phyloP scores from a whole-genome alignment of 2,329 filamentous ascomycete genomes.

The Colletotrichum sp. region DNA sequence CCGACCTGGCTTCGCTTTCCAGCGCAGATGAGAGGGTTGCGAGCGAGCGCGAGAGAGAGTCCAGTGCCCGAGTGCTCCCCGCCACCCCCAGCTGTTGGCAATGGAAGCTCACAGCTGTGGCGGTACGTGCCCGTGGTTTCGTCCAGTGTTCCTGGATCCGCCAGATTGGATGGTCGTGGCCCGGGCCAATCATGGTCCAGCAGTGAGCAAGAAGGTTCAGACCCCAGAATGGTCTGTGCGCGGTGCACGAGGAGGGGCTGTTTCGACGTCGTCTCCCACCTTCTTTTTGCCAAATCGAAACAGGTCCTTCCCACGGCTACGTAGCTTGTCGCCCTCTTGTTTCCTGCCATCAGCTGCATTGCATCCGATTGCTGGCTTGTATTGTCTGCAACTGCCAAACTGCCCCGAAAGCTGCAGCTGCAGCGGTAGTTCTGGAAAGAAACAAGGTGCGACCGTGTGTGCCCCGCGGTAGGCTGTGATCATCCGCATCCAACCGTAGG shows the following conservation, averaged over 20 bases:
- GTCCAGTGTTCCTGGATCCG: slow-evolving; percentile 8
- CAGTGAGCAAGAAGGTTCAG: background rate
- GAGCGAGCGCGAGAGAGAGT: background rate
- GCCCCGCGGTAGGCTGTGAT: background rate
- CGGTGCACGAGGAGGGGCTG: slow-evolving; percentile 2
- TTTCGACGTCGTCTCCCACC: slow-evolving; percentile 14
- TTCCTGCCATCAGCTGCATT: background rate
- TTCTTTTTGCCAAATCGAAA: slow-evolving; percentile 3
- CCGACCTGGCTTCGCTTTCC: background rate
- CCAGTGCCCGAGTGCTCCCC: background rate
- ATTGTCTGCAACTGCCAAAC: background rate
- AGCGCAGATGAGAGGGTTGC: background rate
- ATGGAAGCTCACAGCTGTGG: background rate
- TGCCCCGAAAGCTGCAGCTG: slow-evolving; percentile 13
- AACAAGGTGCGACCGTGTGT: background rate
- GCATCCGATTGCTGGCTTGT: background rate
- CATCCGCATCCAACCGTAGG: background rate
- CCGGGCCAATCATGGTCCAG: background rate
- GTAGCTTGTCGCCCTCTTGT: background rate
- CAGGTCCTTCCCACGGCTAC: background rate
- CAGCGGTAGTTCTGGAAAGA: background rate
- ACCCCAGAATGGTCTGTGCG: slow-evolving; percentile 12
- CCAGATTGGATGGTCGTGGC: background rate
- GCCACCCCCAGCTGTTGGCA: background rate
- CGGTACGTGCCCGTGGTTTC: background rate